These are phyloP conservation scores for Cercospora beticola DNA, from an alignment of 2,329 filamentous ascomycete species.

Conservation along the genomic window DNA sequence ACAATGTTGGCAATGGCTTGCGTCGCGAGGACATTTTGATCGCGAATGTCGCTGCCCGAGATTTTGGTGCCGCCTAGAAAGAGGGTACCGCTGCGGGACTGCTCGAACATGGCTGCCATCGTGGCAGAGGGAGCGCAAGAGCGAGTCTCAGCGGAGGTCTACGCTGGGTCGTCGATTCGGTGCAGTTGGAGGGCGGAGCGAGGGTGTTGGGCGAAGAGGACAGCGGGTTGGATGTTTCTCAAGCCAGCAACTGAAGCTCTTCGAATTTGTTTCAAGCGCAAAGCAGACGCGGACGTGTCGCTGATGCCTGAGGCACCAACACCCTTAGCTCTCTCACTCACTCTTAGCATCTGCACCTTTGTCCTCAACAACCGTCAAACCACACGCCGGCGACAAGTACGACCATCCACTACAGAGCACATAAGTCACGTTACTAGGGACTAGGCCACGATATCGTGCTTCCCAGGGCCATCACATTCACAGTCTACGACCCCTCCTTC, in stretches of 20 bases:
- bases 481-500: not conserved
- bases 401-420: not conserved
- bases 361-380: not conserved
- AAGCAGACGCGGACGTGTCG: slow-evolving; percentile 4
- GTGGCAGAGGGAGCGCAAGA: slow-evolving; percentile 3
- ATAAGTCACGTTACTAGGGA: not conserved
- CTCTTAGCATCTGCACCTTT: not conserved
- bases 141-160: not conserved
- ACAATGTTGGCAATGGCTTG: slow-evolving; percentile 98
- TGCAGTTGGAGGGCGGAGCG: not conserved
- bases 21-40: slow-evolving; percentile 95
- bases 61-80: slow-evolving; percentile 98
- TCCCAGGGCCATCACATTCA: not conserved
- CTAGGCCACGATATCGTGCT: not conserved
- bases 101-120: slow-evolving; percentile 97
- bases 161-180: not conserved
- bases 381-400: not conserved
- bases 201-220: not conserved
- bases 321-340: not conserved
- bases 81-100: slow-evolving; percentile 89
- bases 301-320: not conserved
- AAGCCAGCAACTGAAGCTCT: not conserved
- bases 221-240: not conserved
- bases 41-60: slow-evolving; percentile 91
- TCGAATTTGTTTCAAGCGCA: slow-evolving; percentile 7